These are phyloP conservation scores for Candida sonorensis DNA, from an alignment of 805 yeast genomes.

Conservation along the genomic window DNA sequence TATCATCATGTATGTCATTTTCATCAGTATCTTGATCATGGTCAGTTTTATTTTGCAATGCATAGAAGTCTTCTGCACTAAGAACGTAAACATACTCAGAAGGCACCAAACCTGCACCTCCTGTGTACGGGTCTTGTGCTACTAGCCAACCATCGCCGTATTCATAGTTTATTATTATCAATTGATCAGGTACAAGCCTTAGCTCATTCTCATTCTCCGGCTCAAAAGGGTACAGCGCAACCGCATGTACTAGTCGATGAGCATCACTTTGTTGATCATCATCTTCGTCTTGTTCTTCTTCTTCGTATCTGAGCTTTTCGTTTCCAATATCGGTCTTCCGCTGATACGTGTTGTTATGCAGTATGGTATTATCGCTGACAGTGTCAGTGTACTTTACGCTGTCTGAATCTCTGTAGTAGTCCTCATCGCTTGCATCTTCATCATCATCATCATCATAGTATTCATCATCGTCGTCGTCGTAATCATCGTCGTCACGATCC, in stretches of 20 bases:
- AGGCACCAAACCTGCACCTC: slow-evolving; percentile 89
- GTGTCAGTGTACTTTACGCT: slow-evolving; percentile 4
- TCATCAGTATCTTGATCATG: slow-evolving; percentile 9
- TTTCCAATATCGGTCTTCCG: too few relatives aligned
- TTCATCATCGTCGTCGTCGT: slow-evolving; percentile 3
- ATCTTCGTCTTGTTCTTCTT: slow-evolving; percentile 1
- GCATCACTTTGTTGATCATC: slow-evolving; percentile 10
- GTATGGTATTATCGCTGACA: not conserved
- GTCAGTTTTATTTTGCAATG: slow-evolving; percentile 7
- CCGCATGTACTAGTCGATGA: slow-evolving; percentile 39
- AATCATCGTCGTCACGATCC: not conserved
- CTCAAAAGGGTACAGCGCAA: slow-evolving; percentile 81
- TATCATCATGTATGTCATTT: slow-evolving; percentile 6
- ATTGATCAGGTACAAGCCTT: slow-evolving; percentile 69
- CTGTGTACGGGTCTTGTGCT: slow-evolving; percentile 70
- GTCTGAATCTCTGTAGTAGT: slow-evolving; percentile 11
- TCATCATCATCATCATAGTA: slow-evolving; percentile 8
- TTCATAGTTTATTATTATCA: slow-evolving; percentile 77
- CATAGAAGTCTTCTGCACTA: slow-evolving; percentile 21
- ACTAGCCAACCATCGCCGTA: slow-evolving; percentile 99
- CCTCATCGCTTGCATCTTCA: slow-evolving; percentile 18
- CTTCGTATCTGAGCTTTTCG: not conserved
- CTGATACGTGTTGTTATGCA: too few relatives aligned
- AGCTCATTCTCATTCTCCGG: slow-evolving; percentile 96
- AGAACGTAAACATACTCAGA: slow-evolving; percentile 78